Evolutionary conservation across 2,329 filamentous ascomycete species (phyloP), one percentile per base, ranked within the genome.

Genomic region (Colletotrichum horii): DNA sequence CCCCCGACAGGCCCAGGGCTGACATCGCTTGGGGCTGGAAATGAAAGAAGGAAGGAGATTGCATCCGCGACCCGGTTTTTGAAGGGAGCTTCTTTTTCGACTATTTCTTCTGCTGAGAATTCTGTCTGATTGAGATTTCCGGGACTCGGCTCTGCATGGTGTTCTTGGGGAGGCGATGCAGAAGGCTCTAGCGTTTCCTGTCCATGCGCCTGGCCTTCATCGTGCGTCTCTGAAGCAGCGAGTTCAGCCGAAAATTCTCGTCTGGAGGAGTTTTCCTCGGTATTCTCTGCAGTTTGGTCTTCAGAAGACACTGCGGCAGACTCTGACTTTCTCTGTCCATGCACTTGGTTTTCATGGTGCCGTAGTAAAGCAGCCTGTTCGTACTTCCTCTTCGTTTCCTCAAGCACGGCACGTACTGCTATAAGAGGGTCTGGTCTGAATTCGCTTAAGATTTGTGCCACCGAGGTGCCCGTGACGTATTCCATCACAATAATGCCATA

Each of bases 341-440:
- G 43, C 43, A 2, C n/a, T 4, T 52, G n/a, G 4, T 22, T 52
- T 22, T 52, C 43, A 0, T 0, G n/a, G 0, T 0, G 43, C n/a
- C 43, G 1, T 2, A 14, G 43, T 14, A 52, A 52, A 22, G 43
- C 43, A 52, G 43, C 43, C 11, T 4, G 43, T 22, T 52, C 43
- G 43, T 3, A 1, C 2, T 14, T 52, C 43, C 43, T 52, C 43
- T 0, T 52, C n/a, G 43, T 52, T 22, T 52, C 43, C 11, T 52
- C 43, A 3, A 52, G 43, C n/a, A 52, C 43, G 22, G 43, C 43
- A 52, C 43, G 43, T 52, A 52, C 43, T 52, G 43, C n/a, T 52
- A 52, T 52, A 52, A 12, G n/a, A 52, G n/a, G n/a, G 11, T 52
- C 43, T 22, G 43, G 43, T 52, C 43, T 52, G 43, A 61, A n/a